Evolutionary conservation across 75 land plant species (phyloP), one percentile per base, ranked within the genome.

Genomic region (Sequoia sempervirens): DNA sequence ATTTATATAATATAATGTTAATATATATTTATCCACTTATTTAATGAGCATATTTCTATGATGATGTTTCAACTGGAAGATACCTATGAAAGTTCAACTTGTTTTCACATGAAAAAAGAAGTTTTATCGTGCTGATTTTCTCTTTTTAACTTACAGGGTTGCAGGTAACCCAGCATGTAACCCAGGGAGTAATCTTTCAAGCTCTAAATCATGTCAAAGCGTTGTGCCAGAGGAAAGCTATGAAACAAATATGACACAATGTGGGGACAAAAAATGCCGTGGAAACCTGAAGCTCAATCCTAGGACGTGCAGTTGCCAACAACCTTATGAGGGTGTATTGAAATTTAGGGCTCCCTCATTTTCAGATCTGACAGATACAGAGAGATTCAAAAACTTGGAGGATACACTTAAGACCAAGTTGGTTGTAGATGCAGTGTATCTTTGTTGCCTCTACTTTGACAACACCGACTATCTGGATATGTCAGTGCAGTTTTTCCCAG

Each of bases 121-220:
- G 37, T 8, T n/a, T 12, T 61, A 28, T 26, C 8, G 8, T 61
- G 6, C 28, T 32, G 45, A 72, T 82, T 6, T 3, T 28, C 82
- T 85, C 38, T 23, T 7, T 23, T 28, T 81, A 8, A 38, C 0
- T 50, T 83, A 41, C 90, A 93, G 92, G 85, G 84, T 93, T 34
- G 38, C 76, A 47, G 93, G 89, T n/a, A 93, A 93, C 58, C 94
- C 94, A 13, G 85, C 86, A 7, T 93, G 94, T 80, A 20, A 41
- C 9, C 14, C 46, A 8, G 23, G 80, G 73, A 75, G 80, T 32
- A 70, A 37, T 5, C 73, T 70, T 18, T 81, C 88, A 54, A 87
- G 75, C 70, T 83, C 79, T 4, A 52, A 34, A 32, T 90, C 84
- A 73, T 93, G 95, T 84, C 87, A 85, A 73, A 85, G 85, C 58